Base-by-base conservation (phyloP, 192 early-diverging fungal species). In the Linnemannia exigua region DNA sequence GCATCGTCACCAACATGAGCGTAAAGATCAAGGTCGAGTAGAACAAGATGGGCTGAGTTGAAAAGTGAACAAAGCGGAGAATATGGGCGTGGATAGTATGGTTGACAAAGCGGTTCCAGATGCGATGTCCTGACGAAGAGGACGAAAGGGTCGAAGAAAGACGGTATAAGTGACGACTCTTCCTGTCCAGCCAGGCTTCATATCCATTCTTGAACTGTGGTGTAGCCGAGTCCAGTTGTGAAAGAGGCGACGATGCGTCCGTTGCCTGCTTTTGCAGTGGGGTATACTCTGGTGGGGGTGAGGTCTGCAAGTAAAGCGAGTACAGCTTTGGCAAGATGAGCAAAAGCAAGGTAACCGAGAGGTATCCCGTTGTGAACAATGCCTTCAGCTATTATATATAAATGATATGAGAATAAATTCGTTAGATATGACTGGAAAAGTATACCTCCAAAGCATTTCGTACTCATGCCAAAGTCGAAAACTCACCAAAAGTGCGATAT, bases 401-500 rank as follows among this genome's bases (percentile, higher is more conserved):
- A 16, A 22, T 41, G 25, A 6, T 15, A 25, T 3, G 58, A 14
- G 37, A 41, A 61, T 35, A 51, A 0, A n/a, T 44, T 44, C 41
- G 17, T 38, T 36, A 31, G 33, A 31, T 41, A 44, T n/a, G n/a
- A n/a, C 1, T 7, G 16, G 9, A 28, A 8, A 1, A 36, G 33
- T 50, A 1, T 31, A 0, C 1, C 22, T 25, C 3, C 11, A 16
- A 16, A 41, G 3, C 35, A 37, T 15, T 31, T 17, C 41, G 9
- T 9, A 44, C 9, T 44, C 41, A 44, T 6, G 41, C 41, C 41
- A 44, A 44, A 44, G 5, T 44, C 41, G 3, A 31, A 63, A 5
- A n/a, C 90, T 88, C 89, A 95, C 91, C 28, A 93, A 80, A 16
- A 79, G 63, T 1, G 93, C 81, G 79, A 94, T 91, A 70, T 92